Percentiles rank a stretch among this genome's conserved stretches.
These are phyloP conservation scores for Cyberlindnera misumaiensis DNA, from an alignment of 805 yeast genomes.

Conservation along the genomic window DNA sequence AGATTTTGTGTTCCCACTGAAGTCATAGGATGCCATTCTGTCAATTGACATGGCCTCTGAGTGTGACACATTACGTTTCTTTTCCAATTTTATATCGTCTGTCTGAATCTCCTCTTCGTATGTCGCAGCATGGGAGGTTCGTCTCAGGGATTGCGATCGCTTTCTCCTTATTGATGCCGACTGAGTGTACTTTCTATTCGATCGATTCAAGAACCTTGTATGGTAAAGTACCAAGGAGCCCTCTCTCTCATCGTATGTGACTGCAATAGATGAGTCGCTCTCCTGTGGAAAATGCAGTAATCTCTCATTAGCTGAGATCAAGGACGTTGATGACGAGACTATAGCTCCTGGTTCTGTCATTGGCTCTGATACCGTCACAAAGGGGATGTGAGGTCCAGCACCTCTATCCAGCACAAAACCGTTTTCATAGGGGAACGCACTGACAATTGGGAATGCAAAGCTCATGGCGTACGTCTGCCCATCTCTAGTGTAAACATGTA, in stretches of 20 bases:
- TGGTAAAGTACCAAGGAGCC: constrained; percentile 47
- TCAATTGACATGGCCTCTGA: constrained; percentile 37
- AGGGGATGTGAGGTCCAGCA: constrained; percentile 19
- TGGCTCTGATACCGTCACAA: constrained; percentile 70
- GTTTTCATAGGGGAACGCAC: constrained; percentile 56
- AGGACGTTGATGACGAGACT: constrained; percentile 62
- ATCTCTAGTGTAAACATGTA: constrained; percentile 52
- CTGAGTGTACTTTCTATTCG: neutral
- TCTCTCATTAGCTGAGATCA: constrained; percentile 51
- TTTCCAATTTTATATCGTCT: constrained; percentile 14
- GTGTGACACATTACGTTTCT: constrained; percentile 28
- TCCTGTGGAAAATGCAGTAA: constrained; percentile 46
- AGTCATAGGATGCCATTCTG: constrained; percentile 37
- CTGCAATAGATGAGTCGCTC: constrained; percentile 40
- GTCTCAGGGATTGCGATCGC: constrained; percentile 18
- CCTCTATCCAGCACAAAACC: constrained; percentile 63
- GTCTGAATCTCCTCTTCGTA: constrained; percentile 1
- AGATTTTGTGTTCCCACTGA: constrained; percentile 37
- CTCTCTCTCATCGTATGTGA: constrained; percentile 46
- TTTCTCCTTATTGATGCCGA: constrained; percentile 12
- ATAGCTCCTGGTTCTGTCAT: constrained; percentile 66
- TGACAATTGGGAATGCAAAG: constrained; percentile 60
- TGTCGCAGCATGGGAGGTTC: constrained; percentile 5
- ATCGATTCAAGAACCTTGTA: constrained; percentile 35
- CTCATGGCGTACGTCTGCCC: constrained; percentile 56